Evolutionary conservation across 306 rosid genomes (phyloP), one percentile per base, ranked within the genome.

Genomic region (Glycine tomentella): DNA sequence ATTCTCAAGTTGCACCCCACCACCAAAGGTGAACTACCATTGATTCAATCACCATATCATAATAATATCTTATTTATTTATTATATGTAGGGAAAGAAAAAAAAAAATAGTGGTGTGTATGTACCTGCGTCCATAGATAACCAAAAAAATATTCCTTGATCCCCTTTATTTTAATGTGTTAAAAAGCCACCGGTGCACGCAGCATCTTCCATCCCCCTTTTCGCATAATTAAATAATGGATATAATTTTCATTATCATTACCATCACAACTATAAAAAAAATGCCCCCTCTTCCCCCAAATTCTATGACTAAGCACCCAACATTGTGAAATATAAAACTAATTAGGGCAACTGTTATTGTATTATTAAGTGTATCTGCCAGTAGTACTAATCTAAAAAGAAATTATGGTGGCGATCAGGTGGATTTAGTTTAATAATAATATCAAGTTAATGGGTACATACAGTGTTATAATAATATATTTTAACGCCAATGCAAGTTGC

Each of bases 1-100:
- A 85, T 80, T 69, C 78, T 48, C 53, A 61, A 61, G 58, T 77
- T 75, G 82, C 84, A 82, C 80, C 90, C 90, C 93, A 83, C 92
- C 86, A 86, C 64, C 25, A 79, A 83, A 90, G 89, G 65, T 71
- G 42, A 25, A 25, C 31, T 25, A 25, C 31, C 31, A 25, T 25
- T 25, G 31, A 55, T 77, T 80, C 78, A 38, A 38, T 66, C 76
- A 46, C 9, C 40, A 34, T 84, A 84, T 79, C 81, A 57, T 69
- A 40, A 66, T 48, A 48, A 79, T 84, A 78, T 25, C 31, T 25
- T 67, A 69, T 79, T 84, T 15, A 20, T 63, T 51, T 34, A 34
- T 74, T 74, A 16, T 75, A 58, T 25, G 34, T 25, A 25, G 31
- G 31, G 31, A 25, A 16, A 34, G n/a, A 46, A 46, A 25, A 2